phyloP scores from a whole-genome alignment of 140 eudicot genomes.

The Bidens hawaiensis region DNA sequence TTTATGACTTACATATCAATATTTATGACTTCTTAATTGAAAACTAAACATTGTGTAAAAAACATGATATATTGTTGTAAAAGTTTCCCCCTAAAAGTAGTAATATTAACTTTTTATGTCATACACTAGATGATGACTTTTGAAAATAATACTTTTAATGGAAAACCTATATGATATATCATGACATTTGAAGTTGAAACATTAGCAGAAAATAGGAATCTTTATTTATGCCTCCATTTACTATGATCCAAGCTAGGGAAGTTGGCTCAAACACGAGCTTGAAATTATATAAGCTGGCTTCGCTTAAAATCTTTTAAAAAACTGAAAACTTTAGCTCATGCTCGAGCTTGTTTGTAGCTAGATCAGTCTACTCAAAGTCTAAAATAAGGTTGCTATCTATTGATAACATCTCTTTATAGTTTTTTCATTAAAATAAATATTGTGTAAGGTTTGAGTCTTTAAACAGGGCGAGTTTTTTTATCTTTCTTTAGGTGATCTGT shows the following conservation, averaged over 20 bases:
- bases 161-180: not conserved
- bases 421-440: too few relatives aligned
- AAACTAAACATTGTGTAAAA: not conserved
- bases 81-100: not conserved
- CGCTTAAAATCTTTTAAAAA: not conserved
- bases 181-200: slow-evolving; percentile 13
- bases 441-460: not conserved
- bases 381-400: not conserved
- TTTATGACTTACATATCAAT: not conserved
- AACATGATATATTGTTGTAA: not conserved
- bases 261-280: too few relatives aligned
- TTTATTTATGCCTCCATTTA: not conserved
- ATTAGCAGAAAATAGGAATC: not conserved
- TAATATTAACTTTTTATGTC: not conserved
- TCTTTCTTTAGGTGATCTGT: not conserved
- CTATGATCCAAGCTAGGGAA: not conserved
- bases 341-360: too few relatives aligned
- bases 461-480: not conserved
- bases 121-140: not conserved
- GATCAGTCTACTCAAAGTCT: too few relatives aligned
- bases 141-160: not conserved
- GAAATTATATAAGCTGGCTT: not conserved
- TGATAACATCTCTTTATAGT: too few relatives aligned
- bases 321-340: too few relatives aligned
- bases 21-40: too few relatives aligned